Conservation (phyloP, 169 alveolate species). For the Babesia microti region DNA sequence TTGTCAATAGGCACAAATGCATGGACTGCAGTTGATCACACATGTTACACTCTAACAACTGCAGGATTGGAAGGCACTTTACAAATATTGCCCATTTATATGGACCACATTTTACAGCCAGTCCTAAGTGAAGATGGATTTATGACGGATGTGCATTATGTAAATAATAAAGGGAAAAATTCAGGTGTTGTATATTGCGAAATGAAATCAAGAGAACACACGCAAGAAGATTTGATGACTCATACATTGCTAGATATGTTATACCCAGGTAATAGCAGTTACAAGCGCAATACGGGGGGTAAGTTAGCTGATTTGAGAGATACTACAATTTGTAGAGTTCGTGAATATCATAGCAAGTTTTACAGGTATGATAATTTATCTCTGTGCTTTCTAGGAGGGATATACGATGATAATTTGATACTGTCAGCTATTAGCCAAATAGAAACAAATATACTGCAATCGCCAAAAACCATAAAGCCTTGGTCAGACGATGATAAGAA, state of each 20-base stretch:
- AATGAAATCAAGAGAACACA: conserved; percentile 51
- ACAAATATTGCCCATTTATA: conserved; percentile 66
- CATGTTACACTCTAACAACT: conserved; percentile 65
- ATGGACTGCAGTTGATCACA: conserved; percentile 74
- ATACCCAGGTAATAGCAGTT: conserved; percentile 52
- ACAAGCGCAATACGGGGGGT: conserved; percentile 48
- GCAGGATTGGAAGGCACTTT: conserved; percentile 73
- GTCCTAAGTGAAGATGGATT: conserved; percentile 60
- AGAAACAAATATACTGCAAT: conserved; percentile 14
- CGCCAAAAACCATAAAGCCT: conserved; percentile 2
- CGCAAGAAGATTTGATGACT: conserved; percentile 32
- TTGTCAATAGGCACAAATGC: conserved; percentile 77
- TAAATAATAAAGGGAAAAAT: conserved; percentile 56
- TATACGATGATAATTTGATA: conserved; percentile 17
- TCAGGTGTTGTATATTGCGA: conserved; percentile 61
- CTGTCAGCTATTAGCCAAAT: conserved; percentile 6
- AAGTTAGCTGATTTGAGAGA: conserved; percentile 43
- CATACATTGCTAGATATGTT: conserved; percentile 25
- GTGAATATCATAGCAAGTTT: conserved; percentile 44
- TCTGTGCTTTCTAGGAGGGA: conserved; percentile 42
- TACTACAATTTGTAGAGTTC: conserved; percentile 40
- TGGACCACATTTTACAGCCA: conserved; percentile 70
- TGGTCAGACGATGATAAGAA: conserved; percentile 38
- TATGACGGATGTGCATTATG: conserved; percentile 71
- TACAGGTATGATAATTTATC: conserved; percentile 49